Conservation (phyloP, 257 asterid species). For the Eucommia ulmoides region DNA sequence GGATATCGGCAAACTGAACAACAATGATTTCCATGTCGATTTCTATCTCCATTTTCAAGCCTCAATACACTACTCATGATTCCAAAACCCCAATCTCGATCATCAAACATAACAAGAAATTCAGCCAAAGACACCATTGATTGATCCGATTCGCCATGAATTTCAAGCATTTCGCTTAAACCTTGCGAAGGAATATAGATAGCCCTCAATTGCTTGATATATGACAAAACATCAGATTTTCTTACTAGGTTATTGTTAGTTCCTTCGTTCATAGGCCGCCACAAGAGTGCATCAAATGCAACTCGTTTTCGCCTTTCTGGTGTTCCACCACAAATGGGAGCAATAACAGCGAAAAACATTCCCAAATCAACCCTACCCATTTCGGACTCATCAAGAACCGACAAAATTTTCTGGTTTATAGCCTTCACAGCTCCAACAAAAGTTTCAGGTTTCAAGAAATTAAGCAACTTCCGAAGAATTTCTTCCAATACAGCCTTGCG, state of each 20-base stretch:
- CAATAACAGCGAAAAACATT: constrained; percentile 74
- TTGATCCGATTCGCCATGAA: constrained; percentile 57
- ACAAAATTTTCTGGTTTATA: constrained; percentile 75
- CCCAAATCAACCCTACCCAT: constrained; percentile 87
- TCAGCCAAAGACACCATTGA: constrained; percentile 49
- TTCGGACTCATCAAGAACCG: constrained; percentile 71
- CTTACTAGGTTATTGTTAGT: constrained; percentile 35
- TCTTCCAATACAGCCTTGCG: constrained; percentile 90
- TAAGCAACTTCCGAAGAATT: constrained; percentile 55
- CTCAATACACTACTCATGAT: constrained; percentile 55
- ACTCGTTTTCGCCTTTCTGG: constrained; percentile 70
- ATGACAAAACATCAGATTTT: constrained; percentile 63
- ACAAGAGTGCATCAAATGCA: constrained; percentile 72
- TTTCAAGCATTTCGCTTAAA: constrained; percentile 62
- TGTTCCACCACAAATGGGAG: constrained; percentile 82
- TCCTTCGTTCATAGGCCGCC: constrained; percentile 90
- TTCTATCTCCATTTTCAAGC: constrained; percentile 84
- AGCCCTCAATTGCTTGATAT: constrained; percentile 65
- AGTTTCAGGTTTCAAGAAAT: constrained; percentile 87
- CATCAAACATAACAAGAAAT: constrained; percentile 70
- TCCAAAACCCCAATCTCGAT: constrained; percentile 88
- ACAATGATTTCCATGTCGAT: constrained; percentile 77
- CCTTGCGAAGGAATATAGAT: constrained; percentile 80
- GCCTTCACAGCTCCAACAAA: constrained; percentile 93
- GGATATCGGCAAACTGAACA: constrained; percentile 86